Evolutionary conservation across 257 asterid species (phyloP).

Genomic region (Ilex aquifolium): DNA sequence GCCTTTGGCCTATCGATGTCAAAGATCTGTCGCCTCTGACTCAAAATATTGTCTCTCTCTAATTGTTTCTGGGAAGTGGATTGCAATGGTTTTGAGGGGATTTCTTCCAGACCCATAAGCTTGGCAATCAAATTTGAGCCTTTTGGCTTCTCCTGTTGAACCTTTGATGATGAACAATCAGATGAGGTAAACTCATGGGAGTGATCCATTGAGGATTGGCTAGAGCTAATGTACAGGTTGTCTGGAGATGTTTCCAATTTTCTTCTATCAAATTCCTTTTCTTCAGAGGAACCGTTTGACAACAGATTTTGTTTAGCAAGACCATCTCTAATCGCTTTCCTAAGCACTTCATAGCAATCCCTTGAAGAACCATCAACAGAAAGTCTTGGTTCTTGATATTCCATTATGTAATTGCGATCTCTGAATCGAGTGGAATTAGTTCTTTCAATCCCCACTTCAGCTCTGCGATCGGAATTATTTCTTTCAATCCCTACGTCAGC

Average conservation of each 20-base stretch:
- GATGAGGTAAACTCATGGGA: conserved; percentile 33
- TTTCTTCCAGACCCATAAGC: conserved; percentile 75
- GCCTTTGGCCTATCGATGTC: conserved; percentile 55
- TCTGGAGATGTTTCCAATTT: conserved; percentile 10
- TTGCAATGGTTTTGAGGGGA: conserved; percentile 19
- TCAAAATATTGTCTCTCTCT: conserved; percentile 23
- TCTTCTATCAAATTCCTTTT: conserved; percentile 8
- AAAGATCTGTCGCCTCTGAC: conserved; percentile 25
- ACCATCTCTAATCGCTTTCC: conserved; percentile 59
- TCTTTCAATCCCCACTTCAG: no score
- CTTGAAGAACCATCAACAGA: conserved; percentile 33
- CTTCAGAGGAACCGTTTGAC: conserved; percentile 25
- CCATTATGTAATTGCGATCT: conserved; percentile 17
- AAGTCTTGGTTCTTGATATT: conserved; percentile 32
- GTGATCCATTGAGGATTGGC: conserved; percentile 39
- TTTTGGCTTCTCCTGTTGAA: conserved; percentile 33
- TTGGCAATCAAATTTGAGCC: conserved; percentile 56
- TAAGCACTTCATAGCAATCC: conserved; percentile 70
- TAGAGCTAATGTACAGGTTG: conserved; percentile 45
- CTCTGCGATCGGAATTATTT: conserved; percentile 1
- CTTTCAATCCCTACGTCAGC: conserved; percentile 30
- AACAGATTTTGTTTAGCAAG: conserved; percentile 59
- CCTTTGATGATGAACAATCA: conserved; percentile 19
- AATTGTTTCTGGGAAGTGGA: conserved; percentile 4
- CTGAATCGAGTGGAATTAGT: background rate